phyloP scores from a whole-genome alignment of 1,284 basidiomycete genomes.

The Pulchroboletus neoregius region DNA sequence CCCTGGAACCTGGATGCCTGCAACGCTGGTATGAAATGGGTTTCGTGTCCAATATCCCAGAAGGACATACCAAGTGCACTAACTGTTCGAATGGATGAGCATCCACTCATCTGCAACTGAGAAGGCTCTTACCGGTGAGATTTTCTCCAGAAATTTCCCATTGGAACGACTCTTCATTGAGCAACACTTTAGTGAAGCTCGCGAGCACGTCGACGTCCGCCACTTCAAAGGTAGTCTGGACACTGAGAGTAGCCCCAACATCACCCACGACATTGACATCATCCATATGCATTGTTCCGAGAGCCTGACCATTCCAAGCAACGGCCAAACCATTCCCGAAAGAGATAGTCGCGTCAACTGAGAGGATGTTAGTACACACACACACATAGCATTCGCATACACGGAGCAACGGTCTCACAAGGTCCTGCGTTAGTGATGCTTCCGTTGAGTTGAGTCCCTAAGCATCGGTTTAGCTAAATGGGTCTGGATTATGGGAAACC shows the following conservation, averaged over 20 bases:
- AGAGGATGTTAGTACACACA: slow-evolving; percentile 10
- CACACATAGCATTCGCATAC: not conserved
- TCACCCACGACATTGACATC: slow-evolving; percentile 56
- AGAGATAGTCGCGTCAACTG: slow-evolving; percentile 68
- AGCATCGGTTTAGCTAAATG: slow-evolving; percentile 7
- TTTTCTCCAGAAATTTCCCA: slow-evolving; percentile 74
- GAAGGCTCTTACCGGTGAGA: slow-evolving; percentile 45
- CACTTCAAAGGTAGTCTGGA: slow-evolving; percentile 57
- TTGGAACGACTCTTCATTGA: slow-evolving; percentile 66
- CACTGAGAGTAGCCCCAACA: slow-evolving; percentile 58
- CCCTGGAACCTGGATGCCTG: slow-evolving; percentile 55
- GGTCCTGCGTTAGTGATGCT: slow-evolving; percentile 73
- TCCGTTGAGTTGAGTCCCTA: slow-evolving; percentile 58
- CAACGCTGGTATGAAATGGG: not conserved
- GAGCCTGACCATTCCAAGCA: slow-evolving; percentile 54
- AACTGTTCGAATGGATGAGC: slow-evolving; percentile 35
- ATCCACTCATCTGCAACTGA: not conserved
- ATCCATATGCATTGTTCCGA: slow-evolving; percentile 65
- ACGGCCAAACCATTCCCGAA: slow-evolving; percentile 66
- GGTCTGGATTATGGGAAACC: not conserved
- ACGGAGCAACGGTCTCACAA: slow-evolving; percentile 42
- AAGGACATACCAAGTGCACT: slow-evolving; percentile 47
- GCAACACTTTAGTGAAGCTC: slow-evolving; percentile 62
- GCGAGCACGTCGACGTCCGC: slow-evolving; percentile 58
- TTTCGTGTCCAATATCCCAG: slow-evolving; percentile 1